Evolutionary conservation across 768 basidiomycete species (phyloP).

Genomic region (Mycena chlorophos): DNA sequence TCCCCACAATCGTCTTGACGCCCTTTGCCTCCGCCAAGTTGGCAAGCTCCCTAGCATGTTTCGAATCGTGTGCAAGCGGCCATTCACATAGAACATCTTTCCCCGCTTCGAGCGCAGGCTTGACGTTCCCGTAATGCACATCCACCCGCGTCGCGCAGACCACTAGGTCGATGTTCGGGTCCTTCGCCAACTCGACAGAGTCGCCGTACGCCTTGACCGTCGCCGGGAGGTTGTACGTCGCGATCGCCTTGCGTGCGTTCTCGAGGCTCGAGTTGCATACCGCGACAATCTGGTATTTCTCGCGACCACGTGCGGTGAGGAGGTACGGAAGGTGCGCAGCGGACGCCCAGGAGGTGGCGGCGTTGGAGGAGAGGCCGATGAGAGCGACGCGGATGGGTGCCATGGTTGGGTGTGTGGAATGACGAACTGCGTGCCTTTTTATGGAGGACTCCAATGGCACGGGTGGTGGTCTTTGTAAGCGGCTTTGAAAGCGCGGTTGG

Average conservation of each 20-base stretch:
- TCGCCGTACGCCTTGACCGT: conserved; percentile 1
- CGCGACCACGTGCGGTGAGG: conserved; percentile 12
- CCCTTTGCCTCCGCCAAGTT: conserved; percentile 13
- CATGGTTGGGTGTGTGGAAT: too few relatives aligned
- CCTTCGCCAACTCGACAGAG: conserved; percentile 6
- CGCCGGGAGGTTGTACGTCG: neutral
- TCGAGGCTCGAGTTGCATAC: conserved; percentile 11
- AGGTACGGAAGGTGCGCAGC: conserved; percentile 11
- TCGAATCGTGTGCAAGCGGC: conserved; percentile 22
- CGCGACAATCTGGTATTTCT: conserved; percentile 6
- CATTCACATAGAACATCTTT: conserved; percentile 28
- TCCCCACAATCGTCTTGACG: conserved; percentile 22
- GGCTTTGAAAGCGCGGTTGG: too few relatives aligned
- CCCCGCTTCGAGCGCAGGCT: conserved; percentile 5
- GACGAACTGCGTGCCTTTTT: too few relatives aligned
- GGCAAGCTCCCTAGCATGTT: conserved; percentile 20
- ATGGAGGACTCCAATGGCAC: too few relatives aligned
- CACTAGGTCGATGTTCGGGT: conserved; percentile 13
- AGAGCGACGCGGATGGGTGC: conserved; percentile 12
- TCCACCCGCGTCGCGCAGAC: conserved; percentile 12
- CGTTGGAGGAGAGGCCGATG: conserved; percentile 17
- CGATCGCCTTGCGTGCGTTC: conserved; percentile 1
- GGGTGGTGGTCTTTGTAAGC: too few relatives aligned
- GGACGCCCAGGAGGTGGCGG: conserved; percentile 12
- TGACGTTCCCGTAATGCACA: conserved; percentile 5